phyloP scores from a whole-genome alignment of 441 rosid genomes.

The Melastoma candidum region DNA sequence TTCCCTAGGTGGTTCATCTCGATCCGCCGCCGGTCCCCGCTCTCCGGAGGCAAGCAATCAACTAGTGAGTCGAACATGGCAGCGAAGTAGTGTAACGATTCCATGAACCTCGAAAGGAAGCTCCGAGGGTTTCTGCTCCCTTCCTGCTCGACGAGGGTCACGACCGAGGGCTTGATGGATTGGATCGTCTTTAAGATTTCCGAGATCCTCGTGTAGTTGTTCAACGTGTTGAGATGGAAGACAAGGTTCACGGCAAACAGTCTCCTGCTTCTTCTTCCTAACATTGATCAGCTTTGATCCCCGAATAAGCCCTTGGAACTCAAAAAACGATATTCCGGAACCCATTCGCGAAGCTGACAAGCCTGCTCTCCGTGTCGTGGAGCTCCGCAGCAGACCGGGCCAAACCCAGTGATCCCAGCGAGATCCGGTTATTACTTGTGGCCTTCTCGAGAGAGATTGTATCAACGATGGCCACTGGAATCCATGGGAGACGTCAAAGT shows the following conservation, averaged over 20 bases:
- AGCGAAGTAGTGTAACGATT: slow-evolving; percentile 47
- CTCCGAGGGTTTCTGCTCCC: slow-evolving; percentile 30
- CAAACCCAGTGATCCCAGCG: slow-evolving; percentile 40
- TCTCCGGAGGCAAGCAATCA: slow-evolving; percentile 47
- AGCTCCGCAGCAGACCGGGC: slow-evolving; percentile 33
- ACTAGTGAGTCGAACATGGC: slow-evolving; percentile 68
- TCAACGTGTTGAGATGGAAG: slow-evolving; percentile 32
- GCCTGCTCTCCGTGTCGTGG: slow-evolving; percentile 44
- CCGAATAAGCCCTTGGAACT: slow-evolving; percentile 40
- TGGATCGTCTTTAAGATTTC: slow-evolving; percentile 31
- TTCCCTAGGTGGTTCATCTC: slow-evolving; percentile 59
- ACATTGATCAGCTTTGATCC: slow-evolving; percentile 24
- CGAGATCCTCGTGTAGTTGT: slow-evolving; percentile 21
- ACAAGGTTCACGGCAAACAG: slow-evolving; percentile 45
- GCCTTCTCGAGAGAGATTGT: slow-evolving; percentile 60
- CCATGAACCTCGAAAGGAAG: slow-evolving; percentile 56
- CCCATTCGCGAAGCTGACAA: slow-evolving; percentile 41
- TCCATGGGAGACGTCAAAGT: slow-evolving; percentile 48
- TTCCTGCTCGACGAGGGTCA: slow-evolving; percentile 45
- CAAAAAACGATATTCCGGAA: slow-evolving; percentile 38
- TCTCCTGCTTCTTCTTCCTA: slow-evolving; percentile 42
- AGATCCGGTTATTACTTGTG: slow-evolving; percentile 20
- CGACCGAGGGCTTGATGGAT: slow-evolving; percentile 38
- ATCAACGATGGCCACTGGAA: slow-evolving; percentile 69
- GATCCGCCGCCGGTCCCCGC: slow-evolving; percentile 37